Base-by-base conservation (phyloP, 192 early-diverging fungal species). In the Paraglomus occultum region DNA sequence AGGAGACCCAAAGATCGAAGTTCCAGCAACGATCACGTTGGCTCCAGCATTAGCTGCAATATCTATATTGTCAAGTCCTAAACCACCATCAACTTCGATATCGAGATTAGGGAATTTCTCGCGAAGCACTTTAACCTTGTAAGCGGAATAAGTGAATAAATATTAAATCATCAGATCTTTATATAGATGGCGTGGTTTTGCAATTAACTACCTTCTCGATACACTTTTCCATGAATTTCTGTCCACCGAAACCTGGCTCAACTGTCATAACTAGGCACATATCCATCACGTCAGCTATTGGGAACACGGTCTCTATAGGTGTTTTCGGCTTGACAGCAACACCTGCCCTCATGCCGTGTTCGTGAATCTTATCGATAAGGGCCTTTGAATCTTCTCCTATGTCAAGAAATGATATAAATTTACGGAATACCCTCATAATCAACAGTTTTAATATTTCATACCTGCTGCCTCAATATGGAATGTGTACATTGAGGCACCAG, bases 21-120 rank as follows among this genome's bases (percentile, higher is more conserved):
- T 96, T 11, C 95, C 96, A 38, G 93, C 91, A 61, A 99, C 96
- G 83, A 99, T 99, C 8, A 99, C 95, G 76, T 99, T 99, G 12
- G 96, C 96, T 18, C 95, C 96, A 31, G 92, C 93, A 59, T 89
- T 78, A 17, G 93, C 89, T 17, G 91, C 91, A n/a, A 77, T 73
- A 49, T 95, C 91, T 74, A 99, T 92, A 53, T 86, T 99, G 38
- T 91, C 88, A 3, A 86, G 75, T 6, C 84, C 87, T 53, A 99
- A 73, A 3, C 96, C 96, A 38, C 96, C 95, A 76, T 99, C 96
- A 11, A 99, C 95, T 76, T 99, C 86, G 62, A 99, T 97, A 75
- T 99, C 90, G 48, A 96, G 76, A 23, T 91, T 73, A 8, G 96
- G 95, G 78, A 84, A 99, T 60, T 73, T 74, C 12, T 79, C 78